Percentiles rank a stretch among this genome's conserved stretches.
These are phyloP conservation scores for Nymphaea colorata DNA, from an alignment of 164 flowering plant genomes.

Conservation along the genomic window DNA sequence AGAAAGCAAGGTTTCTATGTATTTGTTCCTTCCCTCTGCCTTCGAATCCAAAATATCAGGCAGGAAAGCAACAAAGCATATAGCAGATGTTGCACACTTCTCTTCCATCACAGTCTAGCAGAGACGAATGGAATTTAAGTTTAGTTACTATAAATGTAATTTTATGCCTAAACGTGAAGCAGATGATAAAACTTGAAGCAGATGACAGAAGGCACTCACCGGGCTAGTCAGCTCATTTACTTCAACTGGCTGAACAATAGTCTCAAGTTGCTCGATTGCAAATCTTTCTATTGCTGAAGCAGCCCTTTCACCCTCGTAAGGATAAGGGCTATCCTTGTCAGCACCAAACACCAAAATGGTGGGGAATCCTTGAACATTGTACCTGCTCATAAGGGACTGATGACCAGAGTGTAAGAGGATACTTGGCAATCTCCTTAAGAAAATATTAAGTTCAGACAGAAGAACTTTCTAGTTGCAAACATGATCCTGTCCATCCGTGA, in stretches of 20 bases:
- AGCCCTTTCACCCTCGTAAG: slow-evolving; percentile 88
- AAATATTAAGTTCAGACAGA: not conserved
- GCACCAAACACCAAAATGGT: slow-evolving; percentile 88
- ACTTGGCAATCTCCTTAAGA: not conserved
- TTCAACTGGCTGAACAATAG: slow-evolving; percentile 75
- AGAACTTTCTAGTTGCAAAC: not conserved
- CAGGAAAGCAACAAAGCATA: slow-evolving; percentile 89
- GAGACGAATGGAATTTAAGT: not conserved
- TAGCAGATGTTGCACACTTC: slow-evolving; percentile 88
- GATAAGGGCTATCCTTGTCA: slow-evolving; percentile 64
- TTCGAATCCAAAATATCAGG: slow-evolving; percentile 96
- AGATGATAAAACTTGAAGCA: not conserved
- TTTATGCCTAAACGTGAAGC: not conserved
- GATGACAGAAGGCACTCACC: slow-evolving; percentile 24
- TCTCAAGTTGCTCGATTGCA: slow-evolving; percentile 77
- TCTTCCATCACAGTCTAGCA: slow-evolving; percentile 82
- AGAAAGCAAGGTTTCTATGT: slow-evolving; percentile 52
- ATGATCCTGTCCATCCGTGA: too few species aligned
- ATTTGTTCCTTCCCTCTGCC: slow-evolving; percentile 93
- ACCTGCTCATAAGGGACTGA: slow-evolving; percentile 95
- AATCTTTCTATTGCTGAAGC: slow-evolving; percentile 85
- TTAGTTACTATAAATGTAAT: not conserved
- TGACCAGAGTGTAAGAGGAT: not conserved
- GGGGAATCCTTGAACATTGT: slow-evolving; percentile 90
- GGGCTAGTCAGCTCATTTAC: slow-evolving; percentile 70